These are phyloP conservation scores for Tricholoma matsutake DNA, from an alignment of 768 basidiomycete genomes.

Conservation along the genomic window DNA sequence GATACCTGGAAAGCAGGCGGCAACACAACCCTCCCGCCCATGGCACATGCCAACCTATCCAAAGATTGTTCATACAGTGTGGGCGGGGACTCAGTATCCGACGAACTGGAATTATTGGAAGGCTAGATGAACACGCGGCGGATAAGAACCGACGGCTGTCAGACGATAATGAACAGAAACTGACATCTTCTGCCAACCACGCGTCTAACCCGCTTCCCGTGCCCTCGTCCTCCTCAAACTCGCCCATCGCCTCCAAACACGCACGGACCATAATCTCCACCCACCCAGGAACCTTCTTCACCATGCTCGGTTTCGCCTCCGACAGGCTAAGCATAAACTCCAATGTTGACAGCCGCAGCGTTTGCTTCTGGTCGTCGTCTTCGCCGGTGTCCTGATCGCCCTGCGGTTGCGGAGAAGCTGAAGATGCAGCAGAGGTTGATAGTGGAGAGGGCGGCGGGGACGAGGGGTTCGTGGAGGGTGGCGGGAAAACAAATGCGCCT, in stretches of 20 bases:
- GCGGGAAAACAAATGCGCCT: conserved; percentile 41
- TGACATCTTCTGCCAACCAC: conserved; percentile 77
- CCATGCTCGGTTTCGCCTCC: conserved; percentile 71
- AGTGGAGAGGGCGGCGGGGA: not conserved
- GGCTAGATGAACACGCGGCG: conserved; percentile 39
- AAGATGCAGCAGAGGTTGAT: not conserved
- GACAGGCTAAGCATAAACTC: conserved; percentile 84
- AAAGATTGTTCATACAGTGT: conserved; percentile 80
- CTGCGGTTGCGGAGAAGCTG: conserved; percentile 31
- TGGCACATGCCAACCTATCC: conserved; percentile 76
- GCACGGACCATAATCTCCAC: conserved; percentile 65
- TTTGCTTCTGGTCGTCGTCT: conserved; percentile 64
- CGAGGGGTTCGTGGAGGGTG: conserved; percentile 15
- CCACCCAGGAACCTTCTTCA: conserved; percentile 68
- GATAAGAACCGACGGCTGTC: not conserved
- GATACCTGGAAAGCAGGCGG: conserved; percentile 70
- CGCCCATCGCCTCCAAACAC: conserved; percentile 81
- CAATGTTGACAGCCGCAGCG: conserved; percentile 67
- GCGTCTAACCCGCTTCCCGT: conserved; percentile 37
- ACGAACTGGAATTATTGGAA: conserved; percentile 55
- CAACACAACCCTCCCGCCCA: conserved; percentile 72
- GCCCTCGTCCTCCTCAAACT: conserved; percentile 57
- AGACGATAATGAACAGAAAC: conserved; percentile 25
- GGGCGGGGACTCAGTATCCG: conserved; percentile 60
- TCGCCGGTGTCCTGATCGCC: conserved; percentile 19